These are phyloP conservation scores for Bolboschoenoplectus hybrid DNA, from an alignment of 202 grass and related monocot species.

Conservation along the genomic window DNA sequence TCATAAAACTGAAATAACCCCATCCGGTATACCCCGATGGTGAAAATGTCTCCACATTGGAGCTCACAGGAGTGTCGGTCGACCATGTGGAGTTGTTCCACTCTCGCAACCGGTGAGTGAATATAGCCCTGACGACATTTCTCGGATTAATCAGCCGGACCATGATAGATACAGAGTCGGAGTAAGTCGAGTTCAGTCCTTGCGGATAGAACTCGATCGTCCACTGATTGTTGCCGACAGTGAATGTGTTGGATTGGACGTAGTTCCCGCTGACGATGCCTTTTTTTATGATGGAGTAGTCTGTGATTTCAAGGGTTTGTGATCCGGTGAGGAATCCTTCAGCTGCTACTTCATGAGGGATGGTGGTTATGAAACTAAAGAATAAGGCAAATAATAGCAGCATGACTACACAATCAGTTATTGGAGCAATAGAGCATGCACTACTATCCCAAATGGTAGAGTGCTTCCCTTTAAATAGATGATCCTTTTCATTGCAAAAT, in stretches of 20 bases:
- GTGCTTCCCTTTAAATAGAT: no score
- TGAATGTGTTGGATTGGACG: neutral
- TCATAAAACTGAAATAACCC: neutral
- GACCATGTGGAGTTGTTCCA: neutral
- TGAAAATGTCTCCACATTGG: neutral
- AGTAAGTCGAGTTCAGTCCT: neutral
- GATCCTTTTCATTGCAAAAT: no score
- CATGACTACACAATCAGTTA: neutral
- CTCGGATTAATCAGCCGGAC: neutral
- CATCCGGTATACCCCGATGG: neutral
- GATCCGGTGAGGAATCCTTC: neutral
- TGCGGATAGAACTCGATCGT: neutral
- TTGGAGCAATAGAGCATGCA: no score
- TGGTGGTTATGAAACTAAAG: neutral
- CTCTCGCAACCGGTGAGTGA: neutral
- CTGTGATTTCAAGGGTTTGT: neutral
- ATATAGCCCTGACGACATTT: neutral
- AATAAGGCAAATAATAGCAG: neutral
- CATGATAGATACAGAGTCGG: neutral
- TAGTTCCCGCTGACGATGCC: neutral
- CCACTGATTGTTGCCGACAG: neutral
- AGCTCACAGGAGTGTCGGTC: neutral
- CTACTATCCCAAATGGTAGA: no score
- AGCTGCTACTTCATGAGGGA: neutral
- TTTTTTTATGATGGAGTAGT: neutral